Conservation (phyloP, 2,329 filamentous ascomycete genomes). For the Rutstroemia sydowiana region DNA sequence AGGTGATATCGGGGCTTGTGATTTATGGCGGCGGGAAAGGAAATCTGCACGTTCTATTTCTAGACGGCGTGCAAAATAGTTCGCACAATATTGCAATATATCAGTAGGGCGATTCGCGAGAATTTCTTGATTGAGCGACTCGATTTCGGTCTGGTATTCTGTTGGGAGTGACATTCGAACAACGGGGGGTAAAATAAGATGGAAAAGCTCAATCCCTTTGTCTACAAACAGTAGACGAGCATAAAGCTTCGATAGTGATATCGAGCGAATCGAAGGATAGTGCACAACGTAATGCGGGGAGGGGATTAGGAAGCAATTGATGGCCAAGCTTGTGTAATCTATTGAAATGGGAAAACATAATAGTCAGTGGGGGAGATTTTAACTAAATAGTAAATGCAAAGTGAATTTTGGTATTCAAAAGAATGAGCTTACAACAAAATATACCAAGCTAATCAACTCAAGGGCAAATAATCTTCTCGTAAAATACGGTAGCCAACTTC, state of each 20-base stretch:
- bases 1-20: constrained; percentile 26
- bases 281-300: constrained; percentile 2
- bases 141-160: constrained; percentile 55
- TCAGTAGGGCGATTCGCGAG: constrained; percentile 51
- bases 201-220: constrained; percentile 5
- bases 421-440: background rate
- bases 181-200: background rate
- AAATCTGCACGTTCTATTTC: constrained; percentile 55
- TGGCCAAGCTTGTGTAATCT: background rate
- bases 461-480: background rate
- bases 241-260: background rate
- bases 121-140: constrained; percentile 55
- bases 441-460: background rate
- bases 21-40: constrained; percentile 33
- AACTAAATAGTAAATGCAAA: background rate
- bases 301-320: background rate
- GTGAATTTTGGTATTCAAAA: background rate
- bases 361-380: background rate
- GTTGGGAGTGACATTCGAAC: constrained; percentile 41
- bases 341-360: background rate
- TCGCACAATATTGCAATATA: constrained; percentile 63
- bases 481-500: no score
- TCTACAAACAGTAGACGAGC: constrained; percentile 1
- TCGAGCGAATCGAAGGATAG: background rate
- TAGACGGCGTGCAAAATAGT: constrained; percentile 59